Evolutionary conservation across 2,329 filamentous ascomycete species (phyloP).

Genomic region (Stemphylium vesicarium): DNA sequence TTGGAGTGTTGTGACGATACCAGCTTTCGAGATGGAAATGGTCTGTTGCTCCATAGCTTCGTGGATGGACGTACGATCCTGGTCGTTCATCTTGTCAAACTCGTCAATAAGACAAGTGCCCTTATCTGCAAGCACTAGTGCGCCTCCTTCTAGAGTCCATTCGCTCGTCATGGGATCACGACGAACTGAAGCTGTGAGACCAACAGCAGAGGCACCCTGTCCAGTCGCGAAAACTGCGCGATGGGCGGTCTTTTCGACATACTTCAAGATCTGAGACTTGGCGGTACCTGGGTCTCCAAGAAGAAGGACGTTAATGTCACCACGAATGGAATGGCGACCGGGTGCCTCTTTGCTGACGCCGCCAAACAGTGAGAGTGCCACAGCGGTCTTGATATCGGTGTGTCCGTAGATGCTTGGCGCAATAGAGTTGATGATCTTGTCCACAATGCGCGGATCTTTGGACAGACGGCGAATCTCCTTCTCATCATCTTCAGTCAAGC

Average conservation of each 20-base stretch:
- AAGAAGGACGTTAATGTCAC: slow-evolving; percentile 96
- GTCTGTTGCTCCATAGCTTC: slow-evolving; percentile 99
- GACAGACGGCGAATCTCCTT: slow-evolving; percentile 86
- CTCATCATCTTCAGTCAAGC: slow-evolving; percentile 93
- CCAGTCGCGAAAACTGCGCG: slow-evolving; percentile 96
- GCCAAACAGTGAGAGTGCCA: slow-evolving; percentile 91
- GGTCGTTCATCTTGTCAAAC: slow-evolving; percentile 99
- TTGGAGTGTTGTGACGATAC: slow-evolving; percentile 96
- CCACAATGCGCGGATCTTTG: slow-evolving; percentile 87
- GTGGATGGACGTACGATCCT: slow-evolving; percentile 97
- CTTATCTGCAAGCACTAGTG: slow-evolving; percentile 90
- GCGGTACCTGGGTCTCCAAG: slow-evolving; percentile 97
- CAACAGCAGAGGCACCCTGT: slow-evolving; percentile 94
- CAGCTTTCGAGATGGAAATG: slow-evolving; percentile 97
- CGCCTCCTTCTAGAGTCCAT: slow-evolving; percentile 96
- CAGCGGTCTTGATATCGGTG: slow-evolving; percentile 94
- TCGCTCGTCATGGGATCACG: slow-evolving; percentile 94
- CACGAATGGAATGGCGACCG: slow-evolving; percentile 87
- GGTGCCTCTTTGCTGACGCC: slow-evolving; percentile 91
- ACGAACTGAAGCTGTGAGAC: slow-evolving; percentile 95
- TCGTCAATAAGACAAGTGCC: slow-evolving; percentile 97
- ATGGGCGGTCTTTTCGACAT: slow-evolving; percentile 96
- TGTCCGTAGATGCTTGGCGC: slow-evolving; percentile 98
- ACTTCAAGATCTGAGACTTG: slow-evolving; percentile 97
- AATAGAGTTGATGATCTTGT: slow-evolving; percentile 91